Base-by-base conservation (phyloP, 2,329 filamentous ascomycete species). In the Saccharata proteae region DNA sequence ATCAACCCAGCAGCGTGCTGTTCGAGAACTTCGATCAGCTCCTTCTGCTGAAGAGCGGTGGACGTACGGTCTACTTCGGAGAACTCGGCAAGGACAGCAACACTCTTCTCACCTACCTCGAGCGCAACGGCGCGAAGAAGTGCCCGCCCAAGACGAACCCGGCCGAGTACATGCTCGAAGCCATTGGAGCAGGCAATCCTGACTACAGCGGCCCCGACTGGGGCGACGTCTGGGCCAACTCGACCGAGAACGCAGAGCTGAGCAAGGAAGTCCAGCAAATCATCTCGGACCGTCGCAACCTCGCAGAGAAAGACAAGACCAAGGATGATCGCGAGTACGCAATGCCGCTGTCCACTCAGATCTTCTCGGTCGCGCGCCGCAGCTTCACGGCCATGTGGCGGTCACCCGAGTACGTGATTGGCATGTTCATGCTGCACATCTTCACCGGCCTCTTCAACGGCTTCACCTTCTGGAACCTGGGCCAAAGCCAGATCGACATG, bases 21-120 rank as follows among this genome's bases (percentile, higher is more conserved):
- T 80, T 81, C 32, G 64, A 72, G 6, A 64, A 76, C 18, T 81
- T 81, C 36, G 77, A 81, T 39, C 68, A 65, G 1, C 64, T 81
- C 0, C 58, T 80, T 1, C 57, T 80, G 1, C 64, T 81, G 0
- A 68, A 73, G n/a, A 67, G 60, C 40, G 77, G 74, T 3, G 77
- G 77, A 6, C 68, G 69, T 41, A 77, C 71, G 2, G 69, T 75
- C 1, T 80, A 79, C 47, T 78, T 79, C 44, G 77, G 77, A 8
- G 71, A 67, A 34, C 59, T 71, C 38, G 48, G 58, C 28, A 49
- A 61, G 7, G 55, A 63, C 36, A 55, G 51, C 10, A 38, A 48
- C 9, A 57, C 44, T 0, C 45, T 65, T 8, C 47, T 60, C 20
- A 42, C 63, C 35, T 74, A 74, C 37, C 67, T 74, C 26, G 55